Conservation (phyloP, 1,139 yeast genomes). For the Kurtzmaniella quercitrusa region DNA sequence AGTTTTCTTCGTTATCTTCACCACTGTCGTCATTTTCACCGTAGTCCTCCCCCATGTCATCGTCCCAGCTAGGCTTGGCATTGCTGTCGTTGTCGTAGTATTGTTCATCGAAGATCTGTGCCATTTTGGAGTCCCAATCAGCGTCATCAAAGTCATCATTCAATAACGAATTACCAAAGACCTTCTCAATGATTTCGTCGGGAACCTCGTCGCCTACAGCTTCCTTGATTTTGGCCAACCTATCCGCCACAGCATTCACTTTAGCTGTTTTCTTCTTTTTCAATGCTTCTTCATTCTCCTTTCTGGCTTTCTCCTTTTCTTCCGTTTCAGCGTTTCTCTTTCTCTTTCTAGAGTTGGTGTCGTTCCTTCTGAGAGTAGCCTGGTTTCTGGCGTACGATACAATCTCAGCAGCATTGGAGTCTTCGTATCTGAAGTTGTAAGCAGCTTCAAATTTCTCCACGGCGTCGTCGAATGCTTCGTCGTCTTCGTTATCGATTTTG, state of each 20-base stretch:
- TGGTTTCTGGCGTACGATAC: conserved; percentile 96
- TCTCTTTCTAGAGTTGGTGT: conserved; percentile 70
- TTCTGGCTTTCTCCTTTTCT: conserved; percentile 46
- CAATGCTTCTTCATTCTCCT: conserved; percentile 56
- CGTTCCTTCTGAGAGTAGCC: conserved; percentile 83
- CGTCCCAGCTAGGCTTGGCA: conserved; percentile 40
- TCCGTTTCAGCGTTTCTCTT: conserved; percentile 72
- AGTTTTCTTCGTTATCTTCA: conserved; percentile 42
- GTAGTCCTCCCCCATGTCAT: conserved; percentile 14
- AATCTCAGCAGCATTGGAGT: conserved; percentile 84
- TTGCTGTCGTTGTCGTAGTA: conserved; percentile 55
- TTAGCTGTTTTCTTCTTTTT: conserved; percentile 73
- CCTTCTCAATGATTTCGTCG: conserved; percentile 56
- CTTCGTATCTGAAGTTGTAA: conserved; percentile 92
- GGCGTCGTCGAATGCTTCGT: conserved; percentile 86
- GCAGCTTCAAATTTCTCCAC: conserved; percentile 90
- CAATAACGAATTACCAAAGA: conserved; percentile 69
- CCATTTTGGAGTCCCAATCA: conserved; percentile 89
- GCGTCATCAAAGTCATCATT: conserved; percentile 87
- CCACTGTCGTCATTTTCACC: conserved; percentile 22
- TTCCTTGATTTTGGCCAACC: conserved; percentile 70
- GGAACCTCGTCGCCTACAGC: conserved; percentile 78
- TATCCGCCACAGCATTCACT: conserved; percentile 71
- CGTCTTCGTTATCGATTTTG: conserved; percentile 58
- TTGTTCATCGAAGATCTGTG: conserved; percentile 79